Base-by-base conservation (phyloP, 2,329 filamentous ascomycete species). In the Ophiobolus disseminans region DNA sequence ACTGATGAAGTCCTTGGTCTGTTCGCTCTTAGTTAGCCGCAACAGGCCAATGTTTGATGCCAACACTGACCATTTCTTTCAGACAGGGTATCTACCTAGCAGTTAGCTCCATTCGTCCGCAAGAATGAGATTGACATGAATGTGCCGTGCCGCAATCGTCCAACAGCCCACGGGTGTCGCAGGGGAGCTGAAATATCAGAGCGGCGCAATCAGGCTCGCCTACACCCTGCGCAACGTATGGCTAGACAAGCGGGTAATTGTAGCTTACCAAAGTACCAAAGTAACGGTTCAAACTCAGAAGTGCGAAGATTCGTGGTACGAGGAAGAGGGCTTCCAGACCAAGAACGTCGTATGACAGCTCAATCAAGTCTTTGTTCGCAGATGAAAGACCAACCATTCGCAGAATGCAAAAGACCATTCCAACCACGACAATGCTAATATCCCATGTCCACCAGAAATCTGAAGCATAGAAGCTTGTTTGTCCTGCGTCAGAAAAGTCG, bases 251-350 rank as follows among this genome's bases (percentile, higher is more conserved):
- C 5, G 13, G 8, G 3, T 11, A 13, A 19, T 25, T 4, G 5
- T 13, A 13, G 63, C 74, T 65, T 65, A 80, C 76, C 39, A 94
- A 73, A 1, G 89, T 94, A 32, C 90, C 92, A 82, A 94, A 97
- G 69, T 95, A 96, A 1, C 90, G 90, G 62, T 91, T 91, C 56
- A 97, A 74, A 68, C 89, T 93, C 55, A 96, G 80, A 42, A 97
- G 82, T 11, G 91, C 95, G 75, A 88, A 96, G 59, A 96, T 88
- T 77, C 85, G 79, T 32, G 92, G 92, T 16, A 96, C 88, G 73
- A 97, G 86, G 70, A 97, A 93, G 8, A 97, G 80, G 0, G 91
- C 92, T 72, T 96, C 90, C 11, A 97, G 79, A 0, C 91, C 88
- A 17, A 97, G 78, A n/a, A 97, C 86, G 65, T 97, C 90, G 69